Evolutionary conservation across 2,329 filamentous ascomycete species (phyloP), one percentile per base, ranked within the genome.

Genomic region (Juglanconis sp.): DNA sequence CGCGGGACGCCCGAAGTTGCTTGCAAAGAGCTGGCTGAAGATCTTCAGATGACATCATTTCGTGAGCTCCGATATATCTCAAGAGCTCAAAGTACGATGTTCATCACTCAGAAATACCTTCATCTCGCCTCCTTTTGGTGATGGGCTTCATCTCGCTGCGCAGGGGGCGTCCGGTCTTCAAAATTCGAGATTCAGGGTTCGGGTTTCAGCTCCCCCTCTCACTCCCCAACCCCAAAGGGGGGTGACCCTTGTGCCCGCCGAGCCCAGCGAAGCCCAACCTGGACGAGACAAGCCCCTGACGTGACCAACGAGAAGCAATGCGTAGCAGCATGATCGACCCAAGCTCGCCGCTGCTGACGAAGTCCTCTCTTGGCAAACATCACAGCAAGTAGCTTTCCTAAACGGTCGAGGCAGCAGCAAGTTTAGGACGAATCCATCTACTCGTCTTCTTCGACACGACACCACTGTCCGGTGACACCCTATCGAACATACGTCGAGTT

Each of bases 41-140:
- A 42, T 42, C 10, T 42, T 24, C n/a, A 30, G 44, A 30, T 47
- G 44, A 47, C 44, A 47, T 47, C 44, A 47, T 30, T 3, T 17
- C 4, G n/a, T 47, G 17, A 47, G 44, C 44, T 17, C 38, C n/a
- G 38, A 11, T 13, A 10, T 42, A 7, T 15, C 11, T 9, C 38
- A 42, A 42, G 5, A 42, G 38, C 38, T 42, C 38, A 11, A 32
- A 53, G 36, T 42, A 11, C 47, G 34, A 55, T 59, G 46, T 47
- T 50, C 36, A 55, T 55, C 50, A 34, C 46, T 51, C 32, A 44
- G 30, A 50, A 10, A 11, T 17, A 13, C 35, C 13, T 53, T 59
- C 57, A 59, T 59, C 46, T 59, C 57, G 57, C 51, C 52, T 59
- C 57, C 15, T 13, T 46, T 49, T 10, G 17, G 57, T 46, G 35